A percentile compares a stretch with the other conserved stretches of the same genome.
Evolutionary conservation across 1,139 yeast genomes (phyloP).

Genomic region (Geotrichum reessii): DNA sequence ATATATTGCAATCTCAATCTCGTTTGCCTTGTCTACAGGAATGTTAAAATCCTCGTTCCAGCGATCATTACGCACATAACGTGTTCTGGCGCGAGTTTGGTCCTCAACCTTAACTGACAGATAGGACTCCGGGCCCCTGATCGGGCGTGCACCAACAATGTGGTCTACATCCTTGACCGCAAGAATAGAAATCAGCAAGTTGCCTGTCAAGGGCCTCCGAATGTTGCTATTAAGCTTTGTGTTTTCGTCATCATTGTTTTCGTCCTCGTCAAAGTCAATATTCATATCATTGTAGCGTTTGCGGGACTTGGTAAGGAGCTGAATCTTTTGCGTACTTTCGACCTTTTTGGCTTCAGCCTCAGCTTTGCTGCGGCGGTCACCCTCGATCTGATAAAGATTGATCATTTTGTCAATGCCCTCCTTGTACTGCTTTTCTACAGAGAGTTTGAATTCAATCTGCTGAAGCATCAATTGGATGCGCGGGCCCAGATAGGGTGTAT

Average conservation of each 20-base stretch:
- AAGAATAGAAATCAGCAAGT: slow-evolving; percentile 60
- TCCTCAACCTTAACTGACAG: slow-evolving; percentile 82
- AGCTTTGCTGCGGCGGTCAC: slow-evolving; percentile 76
- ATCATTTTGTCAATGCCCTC: slow-evolving; percentile 88
- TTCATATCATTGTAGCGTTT: slow-evolving; percentile 88
- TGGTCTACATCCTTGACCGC: slow-evolving; percentile 90
- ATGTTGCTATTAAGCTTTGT: slow-evolving; percentile 58
- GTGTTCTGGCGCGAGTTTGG: slow-evolving; percentile 70
- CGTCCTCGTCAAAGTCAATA: slow-evolving; percentile 57
- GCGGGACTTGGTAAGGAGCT: slow-evolving; percentile 72
- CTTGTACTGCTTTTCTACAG: slow-evolving; percentile 87
- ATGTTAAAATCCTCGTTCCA: slow-evolving; percentile 82
- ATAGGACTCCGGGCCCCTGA: slow-evolving; percentile 74
- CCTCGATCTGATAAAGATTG: slow-evolving; percentile 80
- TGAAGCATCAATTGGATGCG: slow-evolving; percentile 92
- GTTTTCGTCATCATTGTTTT: slow-evolving; percentile 38
- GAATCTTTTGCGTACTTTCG: slow-evolving; percentile 82
- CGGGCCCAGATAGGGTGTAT: slow-evolving; percentile 93
- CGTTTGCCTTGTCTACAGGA: slow-evolving; percentile 84
- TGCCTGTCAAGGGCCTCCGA: slow-evolving; percentile 79
- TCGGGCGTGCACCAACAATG: slow-evolving; percentile 71
- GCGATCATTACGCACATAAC: slow-evolving; percentile 66
- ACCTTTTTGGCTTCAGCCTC: slow-evolving; percentile 85
- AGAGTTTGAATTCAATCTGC: slow-evolving; percentile 85
- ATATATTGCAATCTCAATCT: slow-evolving; percentile 78